Base-by-base conservation (phyloP, 257 asterid species). In the Solanum paucissectum region DNA sequence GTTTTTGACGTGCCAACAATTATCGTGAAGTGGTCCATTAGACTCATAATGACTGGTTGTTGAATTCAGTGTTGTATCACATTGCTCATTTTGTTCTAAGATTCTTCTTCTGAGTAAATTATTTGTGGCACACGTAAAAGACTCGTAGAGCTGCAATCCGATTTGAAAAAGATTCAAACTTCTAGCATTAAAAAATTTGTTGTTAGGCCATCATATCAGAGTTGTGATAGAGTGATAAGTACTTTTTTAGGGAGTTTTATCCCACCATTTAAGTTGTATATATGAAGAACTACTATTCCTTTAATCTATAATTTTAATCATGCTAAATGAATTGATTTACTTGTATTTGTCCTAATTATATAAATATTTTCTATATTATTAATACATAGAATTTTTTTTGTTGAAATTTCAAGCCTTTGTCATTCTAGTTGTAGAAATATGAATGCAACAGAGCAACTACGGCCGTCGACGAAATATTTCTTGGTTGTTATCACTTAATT, bases 1-100 rank as follows among this genome's bases (percentile, higher is more conserved):
- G 58, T 27, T 62, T 46, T 55, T 60, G 87, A 95, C 95, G 97
- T 94, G 96, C 91, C 87, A 87, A 58, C 88, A 94, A 69, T 32
- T 14, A 9, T n/a, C 16, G 3, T 62, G 71, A 23, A 62, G 14
- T 23, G 71, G 71, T 4, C 72, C 72, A 64, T 11, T 62, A 62
- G 32, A 62, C 13, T 62, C 71, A 64, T 44, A n/a, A 44, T 74
- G 91, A 90, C 86, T 73, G 83, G 68, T 85, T 81, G 91, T 92
- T 12, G 93, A 83, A 88, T 87, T 60, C 79, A 87, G 84, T 73
- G 83, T 85, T 16, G 77, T 33, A 32, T 32, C 40, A 69, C 76
- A 69, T 16, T 32, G 21, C 76, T 69, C 40, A 69, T 14, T 69
- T 27, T 68, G 74, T 68, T 68, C 5, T 2, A 68, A 6, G 0